Evolutionary conservation across 2,329 filamentous ascomycete species (phyloP).

Genomic region (Emergomyces africanus): DNA sequence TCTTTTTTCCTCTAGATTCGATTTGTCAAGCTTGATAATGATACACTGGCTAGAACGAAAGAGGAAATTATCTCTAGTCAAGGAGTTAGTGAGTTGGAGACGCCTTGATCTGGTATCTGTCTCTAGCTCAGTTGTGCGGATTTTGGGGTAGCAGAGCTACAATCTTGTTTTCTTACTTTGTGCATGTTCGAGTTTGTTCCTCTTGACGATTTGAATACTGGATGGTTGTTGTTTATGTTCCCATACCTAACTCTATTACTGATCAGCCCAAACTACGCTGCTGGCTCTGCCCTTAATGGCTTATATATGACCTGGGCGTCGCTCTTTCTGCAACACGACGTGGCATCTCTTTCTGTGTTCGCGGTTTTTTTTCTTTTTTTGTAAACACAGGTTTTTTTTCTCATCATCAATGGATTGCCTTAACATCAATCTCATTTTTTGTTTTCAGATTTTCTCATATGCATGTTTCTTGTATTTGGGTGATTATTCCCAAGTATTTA

Average conservation of each 20-base stretch:
- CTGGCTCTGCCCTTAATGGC: not conserved
- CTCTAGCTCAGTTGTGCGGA: not conserved
- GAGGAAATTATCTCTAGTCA: conserved; percentile 22
- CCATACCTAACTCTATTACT: not conserved
- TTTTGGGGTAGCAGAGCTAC: not conserved
- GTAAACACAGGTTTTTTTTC: not conserved
- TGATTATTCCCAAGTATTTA: not conserved
- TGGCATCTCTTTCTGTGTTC: not conserved
- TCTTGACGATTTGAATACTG: not conserved
- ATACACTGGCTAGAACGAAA: conserved; percentile 22
- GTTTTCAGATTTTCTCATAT: not conserved
- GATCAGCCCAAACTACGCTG: no score
- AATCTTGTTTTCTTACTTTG: not conserved
- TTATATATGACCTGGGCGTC: not conserved
- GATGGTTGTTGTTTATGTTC: not conserved
- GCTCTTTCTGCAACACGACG: not conserved
- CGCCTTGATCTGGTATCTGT: not conserved
- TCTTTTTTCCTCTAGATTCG: conserved; percentile 21
- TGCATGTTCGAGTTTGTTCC: not conserved
- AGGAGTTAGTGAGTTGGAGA: not conserved
- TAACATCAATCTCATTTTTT: not conserved
- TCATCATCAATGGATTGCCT: not conserved
- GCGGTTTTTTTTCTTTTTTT: not conserved
- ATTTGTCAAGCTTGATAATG: conserved; percentile 26
- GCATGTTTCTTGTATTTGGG: not conserved